Base-by-base conservation (phyloP, 768 basidiomycete species). In the Boletus speciosus region DNA sequence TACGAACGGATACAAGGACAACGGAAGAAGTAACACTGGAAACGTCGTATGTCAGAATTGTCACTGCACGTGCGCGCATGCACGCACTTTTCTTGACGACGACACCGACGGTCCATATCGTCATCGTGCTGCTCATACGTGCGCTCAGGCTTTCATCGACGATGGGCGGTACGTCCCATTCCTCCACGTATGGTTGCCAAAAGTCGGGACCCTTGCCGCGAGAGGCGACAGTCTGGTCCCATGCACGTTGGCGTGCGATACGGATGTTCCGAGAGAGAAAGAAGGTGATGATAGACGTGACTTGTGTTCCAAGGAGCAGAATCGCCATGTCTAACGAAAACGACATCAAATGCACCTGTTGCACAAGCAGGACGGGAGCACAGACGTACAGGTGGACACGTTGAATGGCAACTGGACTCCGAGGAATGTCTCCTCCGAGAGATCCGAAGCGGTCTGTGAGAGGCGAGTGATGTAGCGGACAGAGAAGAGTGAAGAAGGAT, bases 211-310 rank as follows among this genome's bases (percentile, higher is more conserved):
- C 84, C 61, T 96, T 96, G 12, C 86, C 86, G 1, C 93, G 82
- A 5, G 92, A 95, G 6, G 78, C 73, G 29, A 96, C 83, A 0
- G 93, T 95, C 65, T 94, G 86, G 19, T 81, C 85, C 81, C 85
- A 91, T 11, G 82, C 92, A 11, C 88, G 80, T 49, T 82, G 81
- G 2, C 86, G 81, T 0, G 93, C 90, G 41, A 93, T 80, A 27
- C 83, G 81, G 44, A 96, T 84, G 70, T 96, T 95, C 43, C 83
- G 83, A 29, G 84, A 78, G 47, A 98, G 80, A 73, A 95, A 95
- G 75, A 88, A 95, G 3, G 76, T 78, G 47, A 96, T 77, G 52
- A 98, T 86, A 19, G 72, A 71, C 0, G 89, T 88, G 35, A 90
- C 65, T 73, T 95, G 92, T 0, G 82, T 75, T 9, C 88, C 84